Percentiles rank a stretch among this genome's conserved stretches.
Evolutionary conservation across 2,329 filamentous ascomycete species (phyloP).

Genomic region (Aspergillus thermomutatus): DNA sequence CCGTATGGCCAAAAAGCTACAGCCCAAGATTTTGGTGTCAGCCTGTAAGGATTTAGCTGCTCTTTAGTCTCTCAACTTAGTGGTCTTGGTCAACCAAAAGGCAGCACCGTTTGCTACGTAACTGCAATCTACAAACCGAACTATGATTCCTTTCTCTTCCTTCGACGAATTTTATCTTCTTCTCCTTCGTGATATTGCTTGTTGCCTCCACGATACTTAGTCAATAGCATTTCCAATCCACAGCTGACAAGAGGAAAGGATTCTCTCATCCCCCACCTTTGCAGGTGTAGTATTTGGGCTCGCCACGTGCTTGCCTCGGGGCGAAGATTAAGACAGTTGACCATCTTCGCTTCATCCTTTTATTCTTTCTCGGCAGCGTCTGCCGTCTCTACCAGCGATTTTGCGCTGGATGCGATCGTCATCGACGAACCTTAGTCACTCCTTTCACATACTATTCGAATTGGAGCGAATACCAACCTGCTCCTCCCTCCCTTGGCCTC

Average conservation of each 20-base stretch:
- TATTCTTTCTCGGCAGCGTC: not conserved
- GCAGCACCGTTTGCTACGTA: not conserved
- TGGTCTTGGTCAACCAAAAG: not conserved
- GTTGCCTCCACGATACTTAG: not conserved
- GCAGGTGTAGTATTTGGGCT: not conserved
- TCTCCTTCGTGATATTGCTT: not conserved
- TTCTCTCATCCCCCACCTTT: not conserved
- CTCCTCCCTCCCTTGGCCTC: not conserved
- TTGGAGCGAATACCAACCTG: not conserved
- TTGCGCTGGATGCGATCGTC: conserved; percentile 3
- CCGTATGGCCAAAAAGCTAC: not conserved
- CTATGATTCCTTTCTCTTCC: not conserved
- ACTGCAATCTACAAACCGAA: not conserved
- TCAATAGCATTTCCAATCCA: not conserved
- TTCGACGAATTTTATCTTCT: not conserved
- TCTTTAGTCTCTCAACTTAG: not conserved
- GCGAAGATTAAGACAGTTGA: conserved; percentile 8
- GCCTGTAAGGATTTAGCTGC: not conserved
- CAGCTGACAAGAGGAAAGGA: not conserved
- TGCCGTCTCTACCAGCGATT: not conserved
- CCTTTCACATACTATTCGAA: conserved; percentile 1
- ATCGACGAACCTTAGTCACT: conserved; percentile 14
- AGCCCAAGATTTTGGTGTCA: not conserved
- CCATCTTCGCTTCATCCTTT: conserved; percentile 1
- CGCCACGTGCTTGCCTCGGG: conserved; percentile 12